Conservation (phyloP, 805 yeast species). For the Yamadazyma paraphyllophila region DNA sequence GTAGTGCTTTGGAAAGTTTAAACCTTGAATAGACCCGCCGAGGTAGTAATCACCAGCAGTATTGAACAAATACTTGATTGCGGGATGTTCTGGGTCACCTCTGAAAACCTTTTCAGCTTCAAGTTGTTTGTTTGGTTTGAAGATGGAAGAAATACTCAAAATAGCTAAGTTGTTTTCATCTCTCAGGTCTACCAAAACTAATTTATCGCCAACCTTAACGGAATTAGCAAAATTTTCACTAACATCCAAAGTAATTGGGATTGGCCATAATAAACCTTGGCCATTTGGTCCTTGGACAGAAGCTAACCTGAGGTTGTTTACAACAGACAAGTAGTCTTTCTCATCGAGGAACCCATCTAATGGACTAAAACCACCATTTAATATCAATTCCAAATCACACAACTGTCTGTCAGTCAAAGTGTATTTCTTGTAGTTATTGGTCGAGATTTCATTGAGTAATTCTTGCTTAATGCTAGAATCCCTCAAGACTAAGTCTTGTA, state of each 20-base stretch:
- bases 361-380: slow-evolving; percentile 94
- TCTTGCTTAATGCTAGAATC: slow-evolving; percentile 61
- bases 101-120: slow-evolving; percentile 90
- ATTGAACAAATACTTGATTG: slow-evolving; percentile 68
- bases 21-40: slow-evolving; percentile 86
- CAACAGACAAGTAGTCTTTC: slow-evolving; percentile 68
- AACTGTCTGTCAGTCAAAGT: slow-evolving; percentile 80
- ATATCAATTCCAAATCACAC: slow-evolving; percentile 87
- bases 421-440: slow-evolving; percentile 40
- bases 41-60: slow-evolving; percentile 79
- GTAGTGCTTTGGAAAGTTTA: slow-evolving; percentile 80
- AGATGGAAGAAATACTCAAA: slow-evolving; percentile 73
- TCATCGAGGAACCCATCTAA: slow-evolving; percentile 64
- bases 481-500: slow-evolving; percentile 82
- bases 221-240: slow-evolving; percentile 42
- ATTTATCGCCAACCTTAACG: slow-evolving; percentile 54
- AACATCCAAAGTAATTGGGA: slow-evolving; percentile 89
- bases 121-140: slow-evolving; percentile 70
- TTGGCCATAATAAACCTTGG: slow-evolving; percentile 80
- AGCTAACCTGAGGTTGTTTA: slow-evolving; percentile 64
- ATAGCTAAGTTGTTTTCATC: slow-evolving; percentile 79
- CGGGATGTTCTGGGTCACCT: slow-evolving; percentile 98
- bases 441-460: slow-evolving; percentile 57
- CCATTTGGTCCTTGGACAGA: slow-evolving; percentile 35
- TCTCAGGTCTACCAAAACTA: slow-evolving; percentile 77